Evolutionary conservation across 192 early-diverging fungal species (phyloP).

Genomic region (Umbelopsis vinacea): DNA sequence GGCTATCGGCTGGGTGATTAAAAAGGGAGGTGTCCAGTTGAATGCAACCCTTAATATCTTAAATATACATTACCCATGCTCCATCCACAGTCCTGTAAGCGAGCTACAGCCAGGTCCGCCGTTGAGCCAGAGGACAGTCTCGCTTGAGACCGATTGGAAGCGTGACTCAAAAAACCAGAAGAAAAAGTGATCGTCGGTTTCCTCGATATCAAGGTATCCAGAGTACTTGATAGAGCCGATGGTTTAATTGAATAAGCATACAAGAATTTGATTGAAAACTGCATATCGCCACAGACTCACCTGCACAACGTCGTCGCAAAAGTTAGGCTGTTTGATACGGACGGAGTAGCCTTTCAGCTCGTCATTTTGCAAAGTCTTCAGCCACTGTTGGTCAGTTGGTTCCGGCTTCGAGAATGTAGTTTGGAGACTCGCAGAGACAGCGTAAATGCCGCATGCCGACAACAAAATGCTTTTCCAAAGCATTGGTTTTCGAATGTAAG

Average conservation of each 20-base stretch:
- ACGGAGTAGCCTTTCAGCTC: slow-evolving; percentile 34
- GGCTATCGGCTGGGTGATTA: slow-evolving; percentile 34
- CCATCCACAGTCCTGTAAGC: slow-evolving; percentile 80
- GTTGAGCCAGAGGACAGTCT: slow-evolving; percentile 79
- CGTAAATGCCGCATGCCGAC: slow-evolving; percentile 17
- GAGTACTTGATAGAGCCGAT: slow-evolving; percentile 57
- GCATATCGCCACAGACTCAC: slow-evolving; percentile 1
- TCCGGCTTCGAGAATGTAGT: slow-evolving; percentile 3
- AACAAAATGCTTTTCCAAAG: not conserved
- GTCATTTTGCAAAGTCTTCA: slow-evolving; percentile 25
- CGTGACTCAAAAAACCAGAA: slow-evolving; percentile 98
- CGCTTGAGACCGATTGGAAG: slow-evolving; percentile 71
- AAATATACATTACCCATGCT: slow-evolving; percentile 57
- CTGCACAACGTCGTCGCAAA: slow-evolving; percentile 40
- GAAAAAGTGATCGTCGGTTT: slow-evolving; percentile 82
- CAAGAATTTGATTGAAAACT: not conserved
- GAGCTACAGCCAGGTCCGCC: slow-evolving; percentile 88
- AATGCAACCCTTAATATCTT: not conserved
- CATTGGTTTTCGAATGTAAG: not conserved
- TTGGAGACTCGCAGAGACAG: slow-evolving; percentile 6
- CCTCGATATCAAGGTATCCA: slow-evolving; percentile 72
- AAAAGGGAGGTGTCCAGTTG: not conserved
- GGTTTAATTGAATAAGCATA: not conserved
- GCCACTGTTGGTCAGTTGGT: not conserved
- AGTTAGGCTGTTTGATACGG: slow-evolving; percentile 34